phyloP scores from a whole-genome alignment of 257 asterid species.

The Apocynum venetum region DNA sequence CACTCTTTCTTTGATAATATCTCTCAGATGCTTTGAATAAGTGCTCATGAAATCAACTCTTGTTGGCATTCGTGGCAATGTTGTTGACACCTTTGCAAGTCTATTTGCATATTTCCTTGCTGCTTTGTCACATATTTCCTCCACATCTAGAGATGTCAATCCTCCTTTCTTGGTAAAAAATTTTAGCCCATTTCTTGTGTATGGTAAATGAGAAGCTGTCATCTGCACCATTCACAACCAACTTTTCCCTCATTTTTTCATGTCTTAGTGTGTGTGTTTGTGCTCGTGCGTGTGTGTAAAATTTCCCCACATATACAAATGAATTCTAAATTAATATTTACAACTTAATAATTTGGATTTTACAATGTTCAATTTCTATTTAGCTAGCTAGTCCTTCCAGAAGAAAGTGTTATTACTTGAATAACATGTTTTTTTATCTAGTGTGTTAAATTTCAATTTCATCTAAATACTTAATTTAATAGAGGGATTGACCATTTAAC shows the following conservation, averaged over 20 bases:
- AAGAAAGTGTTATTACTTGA: too few species aligned
- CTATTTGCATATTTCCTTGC: slow-evolving; percentile 74
- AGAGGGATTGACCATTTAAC: too few species aligned
- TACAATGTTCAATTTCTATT: not conserved
- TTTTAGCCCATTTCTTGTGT: slow-evolving; percentile 82
- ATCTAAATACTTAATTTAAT: too few species aligned
- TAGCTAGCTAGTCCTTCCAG: too few species aligned
- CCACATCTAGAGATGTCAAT: slow-evolving; percentile 70
- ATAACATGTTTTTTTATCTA: not conserved
- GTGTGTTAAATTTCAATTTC: too few species aligned
- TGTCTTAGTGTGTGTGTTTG: not conserved
- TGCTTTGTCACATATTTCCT: slow-evolving; percentile 72
- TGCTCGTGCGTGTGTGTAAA: too few species aligned
- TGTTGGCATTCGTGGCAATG: slow-evolving; percentile 32
- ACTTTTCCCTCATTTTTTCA: not conserved
- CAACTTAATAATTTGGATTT: too few species aligned
- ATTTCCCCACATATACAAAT: too few species aligned
- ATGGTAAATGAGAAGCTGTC: slow-evolving; percentile 97
- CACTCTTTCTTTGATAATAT: slow-evolving; percentile 63
- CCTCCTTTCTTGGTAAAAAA: slow-evolving; percentile 86
- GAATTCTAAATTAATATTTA: too few species aligned
- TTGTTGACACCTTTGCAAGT: slow-evolving; percentile 53
- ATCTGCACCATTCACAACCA: slow-evolving; percentile 39
- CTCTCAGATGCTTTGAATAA: slow-evolving; percentile 63
- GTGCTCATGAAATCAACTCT: slow-evolving; percentile 74